Evolutionary conservation across 2,329 filamentous ascomycete species (phyloP), one percentile per base, ranked within the genome.

Genomic region (Cercospora sp.): DNA sequence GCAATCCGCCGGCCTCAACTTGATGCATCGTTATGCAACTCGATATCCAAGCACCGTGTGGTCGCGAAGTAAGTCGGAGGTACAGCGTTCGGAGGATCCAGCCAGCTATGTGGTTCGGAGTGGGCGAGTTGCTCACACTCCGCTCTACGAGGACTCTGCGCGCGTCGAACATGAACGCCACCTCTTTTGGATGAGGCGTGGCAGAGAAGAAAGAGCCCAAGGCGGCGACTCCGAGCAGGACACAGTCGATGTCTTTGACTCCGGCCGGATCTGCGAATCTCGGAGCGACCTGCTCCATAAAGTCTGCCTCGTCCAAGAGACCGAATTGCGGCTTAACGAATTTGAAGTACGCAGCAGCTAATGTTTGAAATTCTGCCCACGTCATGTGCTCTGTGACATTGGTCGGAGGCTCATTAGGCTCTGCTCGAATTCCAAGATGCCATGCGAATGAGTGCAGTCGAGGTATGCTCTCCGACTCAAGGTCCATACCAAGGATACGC

Each of bases 11-110:
- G 3, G 86, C 85, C 73, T 88, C 87, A 2, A 85, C 79, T 69
- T 88, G 80, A 70, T 88, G 86, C 84, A 88, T 86, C n/a, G 86
- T 75, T 0, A 83, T 84, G 64, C 82, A 87, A 70, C 84, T 87
- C 0, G 85, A 84, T 75, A 88, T 83, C 86, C 85, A 87, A 2
- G 85, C 81, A 1, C 81, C 80, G 66, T 88, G 83, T 1, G 85
- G 85, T 0, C 83, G 80, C 1, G 81, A 82, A 0, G 85, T 84
- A 63, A 86, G 81, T 8, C 87, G 81, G 7, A 88, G 77, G 66
- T 88, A 88, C 1, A 84, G 79, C 0, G 84, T 83, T 3, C 86
- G 82, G 4, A 88, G 80, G 0, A 86, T 77, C 86, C 86, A 88
- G 0, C 79, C 83, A 0, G 80, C 82, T 18, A 85, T 76, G 20